Evolutionary conservation across 345 rosid genomes (phyloP).

Genomic region (Dipteronia sinensis): DNA sequence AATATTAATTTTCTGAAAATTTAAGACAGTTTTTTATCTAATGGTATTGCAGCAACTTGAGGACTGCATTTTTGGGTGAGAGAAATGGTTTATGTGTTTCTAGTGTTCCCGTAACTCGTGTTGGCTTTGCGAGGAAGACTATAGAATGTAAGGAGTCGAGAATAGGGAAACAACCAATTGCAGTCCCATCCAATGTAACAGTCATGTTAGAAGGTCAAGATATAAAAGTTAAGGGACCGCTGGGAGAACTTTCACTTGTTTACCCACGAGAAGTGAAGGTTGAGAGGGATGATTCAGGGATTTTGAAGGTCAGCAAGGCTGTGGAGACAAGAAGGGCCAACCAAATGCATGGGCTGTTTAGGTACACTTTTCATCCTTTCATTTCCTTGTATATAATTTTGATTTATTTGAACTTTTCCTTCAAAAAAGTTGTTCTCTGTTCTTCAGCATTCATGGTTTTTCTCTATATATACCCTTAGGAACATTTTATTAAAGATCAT

Average conservation of each 20-base stretch:
- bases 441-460: not conserved
- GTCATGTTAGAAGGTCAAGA: conserved; percentile 66
- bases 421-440: not conserved
- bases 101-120: conserved; percentile 35
- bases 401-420: conserved; percentile 1
- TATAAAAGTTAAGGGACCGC: conserved; percentile 83
- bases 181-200: conserved; percentile 78
- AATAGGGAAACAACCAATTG: conserved; percentile 84
- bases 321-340: conserved; percentile 86
- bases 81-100: conserved; percentile 45
- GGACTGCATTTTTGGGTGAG: conserved; percentile 71
- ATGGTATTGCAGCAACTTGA: conserved; percentile 56
- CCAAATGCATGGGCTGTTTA: conserved; percentile 98
- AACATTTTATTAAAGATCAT: not conserved
- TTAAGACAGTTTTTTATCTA: conserved; percentile 5
- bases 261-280: conserved; percentile 83
- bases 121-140: conserved; percentile 48
- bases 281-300: conserved; percentile 67
- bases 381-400: not conserved
- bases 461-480: not conserved
- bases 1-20: not conserved
- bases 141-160: conserved; percentile 92
- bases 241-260: conserved; percentile 74
- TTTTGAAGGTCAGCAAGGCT: conserved; percentile 64
- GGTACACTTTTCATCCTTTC: conserved; percentile 41